Percentiles rank a stretch among this genome's conserved stretches.
phyloP scores from a whole-genome alignment of 2,329 filamentous ascomycete genomes.

The Clarireedia paspali region DNA sequence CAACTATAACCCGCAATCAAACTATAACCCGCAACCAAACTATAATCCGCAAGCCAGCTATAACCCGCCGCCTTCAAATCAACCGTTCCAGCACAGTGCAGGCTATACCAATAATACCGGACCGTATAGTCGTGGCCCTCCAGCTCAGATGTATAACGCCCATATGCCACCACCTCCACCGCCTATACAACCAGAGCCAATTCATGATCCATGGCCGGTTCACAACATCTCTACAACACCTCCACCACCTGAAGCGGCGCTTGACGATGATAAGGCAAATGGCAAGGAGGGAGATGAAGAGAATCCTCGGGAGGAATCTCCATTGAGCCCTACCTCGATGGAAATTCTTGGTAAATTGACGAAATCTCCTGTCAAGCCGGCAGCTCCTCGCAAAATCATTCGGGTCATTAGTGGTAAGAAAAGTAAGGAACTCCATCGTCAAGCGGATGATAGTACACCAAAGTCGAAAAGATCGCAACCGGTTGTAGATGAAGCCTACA shows the following conservation, averaged over 20 bases:
- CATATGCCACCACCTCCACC: neutral
- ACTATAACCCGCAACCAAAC: slow-evolving; percentile 21
- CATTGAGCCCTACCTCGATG: slow-evolving; percentile 24
- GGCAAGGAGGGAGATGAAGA: neutral
- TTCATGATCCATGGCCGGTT: slow-evolving; percentile 7
- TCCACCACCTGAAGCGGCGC: neutral
- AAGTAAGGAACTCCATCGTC: slow-evolving; percentile 20
- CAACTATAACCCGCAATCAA: slow-evolving; percentile 23
- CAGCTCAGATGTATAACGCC: slow-evolving; percentile 12
- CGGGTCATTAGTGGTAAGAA: slow-evolving; percentile 15
- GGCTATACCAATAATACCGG: slow-evolving; percentile 24
- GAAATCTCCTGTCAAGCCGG: slow-evolving; percentile 1
- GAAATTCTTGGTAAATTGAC: slow-evolving; percentile 25
- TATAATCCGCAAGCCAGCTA: slow-evolving; percentile 13
- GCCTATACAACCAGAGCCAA: slow-evolving; percentile 1
- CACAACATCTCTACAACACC: slow-evolving; percentile 5
- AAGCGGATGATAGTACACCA: slow-evolving; percentile 29
- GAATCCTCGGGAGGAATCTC: neutral
- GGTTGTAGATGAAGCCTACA: slow-evolving; percentile 34
- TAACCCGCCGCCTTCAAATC: neutral
- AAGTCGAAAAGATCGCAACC: slow-evolving; percentile 30
- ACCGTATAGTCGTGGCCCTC: slow-evolving; percentile 17
- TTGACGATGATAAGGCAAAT: neutral
- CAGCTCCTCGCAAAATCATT: slow-evolving; percentile 12
- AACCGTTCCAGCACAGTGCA: slow-evolving; percentile 24